A percentile compares a stretch with the other conserved stretches of the same genome.
These are phyloP conservation scores for Thielaviopsis cerberus DNA, from an alignment of 2,329 filamentous ascomycete species.

Conservation along the genomic window DNA sequence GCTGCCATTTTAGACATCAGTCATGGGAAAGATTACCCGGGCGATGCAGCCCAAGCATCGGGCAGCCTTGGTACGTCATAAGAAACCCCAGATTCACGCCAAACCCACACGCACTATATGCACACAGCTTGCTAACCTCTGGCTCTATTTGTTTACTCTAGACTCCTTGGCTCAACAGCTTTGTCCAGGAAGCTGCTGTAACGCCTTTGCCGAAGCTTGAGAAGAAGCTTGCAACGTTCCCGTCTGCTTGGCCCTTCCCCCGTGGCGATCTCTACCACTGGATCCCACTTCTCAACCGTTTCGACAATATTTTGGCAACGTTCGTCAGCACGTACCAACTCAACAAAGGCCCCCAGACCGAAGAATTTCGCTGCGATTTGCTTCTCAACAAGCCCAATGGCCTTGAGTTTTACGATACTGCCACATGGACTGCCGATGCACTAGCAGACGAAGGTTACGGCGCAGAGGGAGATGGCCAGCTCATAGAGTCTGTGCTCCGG, in stretches of 20 bases:
- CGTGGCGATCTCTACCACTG: slow-evolving; percentile 94
- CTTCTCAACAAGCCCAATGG: slow-evolving; percentile 39
- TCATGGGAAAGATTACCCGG: slow-evolving; percentile 52
- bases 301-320: slow-evolving; percentile 70
- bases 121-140: not conserved
- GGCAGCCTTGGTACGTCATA: slow-evolving; percentile 41
- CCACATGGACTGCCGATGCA: slow-evolving; percentile 19
- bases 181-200: slow-evolving; percentile 51
- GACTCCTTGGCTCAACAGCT: slow-evolving; percentile 76
- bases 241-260: slow-evolving; percentile 82
- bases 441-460: slow-evolving; percentile 45
- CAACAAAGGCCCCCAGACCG: slow-evolving; percentile 59
- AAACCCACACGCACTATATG: not conserved
- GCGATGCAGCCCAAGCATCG: slow-evolving; percentile 47
- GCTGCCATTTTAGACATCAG: slow-evolving; percentile 30
- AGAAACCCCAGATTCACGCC: not conserved
- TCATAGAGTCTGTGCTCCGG: slow-evolving; percentile 61
- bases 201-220: slow-evolving; percentile 60
- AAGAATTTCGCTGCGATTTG: slow-evolving; percentile 51
- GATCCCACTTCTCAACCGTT: slow-evolving; percentile 85
- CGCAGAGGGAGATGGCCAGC: slow-evolving; percentile 57
- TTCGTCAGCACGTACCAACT: slow-evolving; percentile 69
- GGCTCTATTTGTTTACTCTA: slow-evolving; percentile 22
- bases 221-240: slow-evolving; percentile 58
- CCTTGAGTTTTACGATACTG: slow-evolving; percentile 27